phyloP scores from a whole-genome alignment of 768 basidiomycete species.

The Dacryopinax primogenitus region DNA sequence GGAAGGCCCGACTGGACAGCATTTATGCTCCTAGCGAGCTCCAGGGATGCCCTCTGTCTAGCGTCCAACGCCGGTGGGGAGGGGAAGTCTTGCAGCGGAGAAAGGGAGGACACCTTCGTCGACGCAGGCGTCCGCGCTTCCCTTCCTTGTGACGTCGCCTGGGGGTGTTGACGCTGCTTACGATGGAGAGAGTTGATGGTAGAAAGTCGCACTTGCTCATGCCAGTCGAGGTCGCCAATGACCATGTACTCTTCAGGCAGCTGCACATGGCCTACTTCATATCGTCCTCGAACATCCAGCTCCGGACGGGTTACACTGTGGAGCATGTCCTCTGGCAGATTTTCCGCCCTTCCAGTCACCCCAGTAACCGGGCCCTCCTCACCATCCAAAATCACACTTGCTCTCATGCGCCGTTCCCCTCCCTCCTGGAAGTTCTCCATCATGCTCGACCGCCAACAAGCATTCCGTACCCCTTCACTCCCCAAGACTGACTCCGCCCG shows the following conservation, averaged over 20 bases:
- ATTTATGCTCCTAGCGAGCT: neutral
- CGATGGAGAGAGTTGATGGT: neutral
- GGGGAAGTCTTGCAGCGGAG: neutral
- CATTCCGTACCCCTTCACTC: neutral
- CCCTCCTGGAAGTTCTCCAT: no score
- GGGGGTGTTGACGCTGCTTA: neutral
- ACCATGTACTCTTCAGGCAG: neutral
- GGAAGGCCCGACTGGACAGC: neutral
- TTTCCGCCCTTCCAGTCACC: no score
- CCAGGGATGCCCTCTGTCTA: neutral
- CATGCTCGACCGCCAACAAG: neutral
- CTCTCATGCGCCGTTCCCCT: neutral
- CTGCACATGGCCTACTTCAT: neutral
- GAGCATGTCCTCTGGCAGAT: no score
- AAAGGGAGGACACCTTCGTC: neutral
- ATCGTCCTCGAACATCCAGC: neutral
- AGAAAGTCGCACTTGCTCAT: constrained; percentile 1
- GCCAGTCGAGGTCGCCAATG: constrained; percentile 5
- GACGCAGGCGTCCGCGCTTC: neutral
- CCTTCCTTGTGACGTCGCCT: neutral
- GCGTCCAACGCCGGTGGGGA: neutral
- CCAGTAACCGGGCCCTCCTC: no score
- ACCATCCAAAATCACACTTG: neutral
- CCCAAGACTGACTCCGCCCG: neutral
- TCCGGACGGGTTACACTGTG: no score